A percentile compares a stretch with the other conserved stretches of the same genome.
Evolutionary conservation across 78 protist species (phyloP).

Genomic region (Protostelium mycophagum): DNA sequence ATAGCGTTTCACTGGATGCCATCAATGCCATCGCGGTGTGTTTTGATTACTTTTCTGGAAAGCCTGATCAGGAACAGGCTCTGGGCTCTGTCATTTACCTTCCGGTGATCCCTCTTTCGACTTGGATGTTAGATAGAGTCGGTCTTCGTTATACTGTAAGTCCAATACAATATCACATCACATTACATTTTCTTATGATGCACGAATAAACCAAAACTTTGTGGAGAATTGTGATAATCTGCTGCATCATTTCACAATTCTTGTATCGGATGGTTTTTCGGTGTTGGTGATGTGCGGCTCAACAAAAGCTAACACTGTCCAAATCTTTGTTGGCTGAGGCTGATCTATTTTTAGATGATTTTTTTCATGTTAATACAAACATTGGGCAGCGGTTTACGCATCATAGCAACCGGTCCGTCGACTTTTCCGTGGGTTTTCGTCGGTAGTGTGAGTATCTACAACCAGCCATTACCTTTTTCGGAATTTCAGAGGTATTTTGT

Average conservation of each 20-base stretch:
- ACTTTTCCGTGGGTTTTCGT: background rate
- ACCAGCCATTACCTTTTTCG: no score
- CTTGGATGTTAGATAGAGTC: background rate
- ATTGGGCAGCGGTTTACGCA: background rate
- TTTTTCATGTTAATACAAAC: background rate
- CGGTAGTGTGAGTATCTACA: background rate
- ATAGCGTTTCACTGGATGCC: background rate
- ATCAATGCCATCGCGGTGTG: background rate
- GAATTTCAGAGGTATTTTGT: no score
- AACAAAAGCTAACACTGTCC: no score
- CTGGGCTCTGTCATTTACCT: background rate
- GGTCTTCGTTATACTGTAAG: background rate
- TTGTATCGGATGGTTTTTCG: no score
- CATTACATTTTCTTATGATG: no score
- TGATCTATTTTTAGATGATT: background rate
- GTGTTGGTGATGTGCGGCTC: no score
- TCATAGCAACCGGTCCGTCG: background rate
- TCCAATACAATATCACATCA: background rate
- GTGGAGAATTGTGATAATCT: no score
- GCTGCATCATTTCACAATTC: no score
- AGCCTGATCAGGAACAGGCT: background rate
- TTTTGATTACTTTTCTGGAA: background rate
- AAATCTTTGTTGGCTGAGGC: background rate
- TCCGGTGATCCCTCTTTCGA: background rate
- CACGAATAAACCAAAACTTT: no score